Conservation (phyloP, 2,329 filamentous ascomycete genomes). For the Akanthomyces dipterigenus region DNA sequence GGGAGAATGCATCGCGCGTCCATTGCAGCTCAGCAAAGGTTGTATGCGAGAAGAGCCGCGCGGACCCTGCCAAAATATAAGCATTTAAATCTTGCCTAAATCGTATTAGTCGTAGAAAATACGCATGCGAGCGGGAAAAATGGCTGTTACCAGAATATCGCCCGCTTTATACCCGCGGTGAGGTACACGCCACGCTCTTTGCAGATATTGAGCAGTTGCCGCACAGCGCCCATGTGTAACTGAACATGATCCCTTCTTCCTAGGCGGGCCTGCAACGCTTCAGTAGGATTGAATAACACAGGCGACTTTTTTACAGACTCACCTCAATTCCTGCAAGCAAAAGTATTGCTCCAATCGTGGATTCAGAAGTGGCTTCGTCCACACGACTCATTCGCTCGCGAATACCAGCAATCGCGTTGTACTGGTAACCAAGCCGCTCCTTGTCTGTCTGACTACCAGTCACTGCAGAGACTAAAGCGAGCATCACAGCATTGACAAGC, state of each 20-base stretch:
- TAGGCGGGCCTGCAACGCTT: constrained; percentile 20
- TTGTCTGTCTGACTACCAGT: constrained; percentile 18
- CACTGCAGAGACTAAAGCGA: constrained; percentile 29
- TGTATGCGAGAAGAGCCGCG: constrained; percentile 31
- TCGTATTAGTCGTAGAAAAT: constrained; percentile 8
- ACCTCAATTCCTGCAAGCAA: constrained; percentile 35
- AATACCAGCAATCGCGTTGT: constrained; percentile 25
- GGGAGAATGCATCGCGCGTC: constrained; percentile 27
- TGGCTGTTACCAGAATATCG: constrained; percentile 33
- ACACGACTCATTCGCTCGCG: constrained; percentile 26
- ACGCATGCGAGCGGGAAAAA: neutral
- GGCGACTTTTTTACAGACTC: too few species aligned
- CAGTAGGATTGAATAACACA: too few species aligned
- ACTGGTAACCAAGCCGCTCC: constrained; percentile 31
- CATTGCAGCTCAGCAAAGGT: constrained; percentile 36
- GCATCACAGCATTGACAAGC: constrained; percentile 32
- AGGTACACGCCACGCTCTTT: constrained; percentile 22
- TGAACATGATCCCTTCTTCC: constrained; percentile 30
- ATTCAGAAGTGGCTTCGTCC: constrained; percentile 23
- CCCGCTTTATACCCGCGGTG: constrained; percentile 34
- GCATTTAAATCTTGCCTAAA: constrained; percentile 37
- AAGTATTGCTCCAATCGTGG: constrained; percentile 35
- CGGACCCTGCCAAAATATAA: constrained; percentile 31
- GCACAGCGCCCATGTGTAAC: constrained; percentile 34
- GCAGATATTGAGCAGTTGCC: constrained; percentile 28